Conservation (phyloP, 78 protist species). For the Polysphondylium violaceum region DNA sequence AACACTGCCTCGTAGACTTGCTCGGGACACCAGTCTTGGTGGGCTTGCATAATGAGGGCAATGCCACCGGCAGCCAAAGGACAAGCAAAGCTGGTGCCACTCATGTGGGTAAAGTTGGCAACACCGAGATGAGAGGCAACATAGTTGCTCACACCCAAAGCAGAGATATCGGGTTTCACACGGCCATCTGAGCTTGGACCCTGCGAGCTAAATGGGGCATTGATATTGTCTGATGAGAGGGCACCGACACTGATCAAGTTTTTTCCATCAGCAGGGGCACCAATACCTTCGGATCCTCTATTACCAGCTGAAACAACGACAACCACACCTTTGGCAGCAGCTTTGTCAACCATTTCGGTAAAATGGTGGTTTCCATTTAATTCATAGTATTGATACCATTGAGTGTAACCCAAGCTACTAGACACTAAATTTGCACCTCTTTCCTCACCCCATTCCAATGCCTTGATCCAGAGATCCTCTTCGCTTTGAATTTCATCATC, state of each 20-base stretch:
- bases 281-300: constrained; percentile 36
- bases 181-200: constrained; percentile 80
- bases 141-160: constrained; percentile 36
- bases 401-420: constrained; percentile 62
- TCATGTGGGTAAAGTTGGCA: constrained; percentile 29
- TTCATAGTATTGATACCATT: constrained; percentile 64
- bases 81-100: constrained; percentile 76
- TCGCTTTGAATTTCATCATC: constrained; percentile 15
- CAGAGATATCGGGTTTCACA: constrained; percentile 76
- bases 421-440: constrained; percentile 60
- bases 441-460: constrained; percentile 75
- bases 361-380: constrained; percentile 25
- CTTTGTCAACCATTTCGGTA: constrained; percentile 57
- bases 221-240: background rate
- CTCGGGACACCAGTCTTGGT: constrained; percentile 53
- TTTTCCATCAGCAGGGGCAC: constrained; percentile 79
- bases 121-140: constrained; percentile 15
- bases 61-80: constrained; percentile 74
- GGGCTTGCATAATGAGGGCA: constrained; percentile 59
- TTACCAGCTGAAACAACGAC: constrained; percentile 77
- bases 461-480: constrained; percentile 72
- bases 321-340: constrained; percentile 59
- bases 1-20: constrained; percentile 51
- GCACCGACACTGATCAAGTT: constrained; percentile 66
- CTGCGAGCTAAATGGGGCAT: constrained; percentile 30